A percentile compares a stretch with the other conserved stretches of the same genome.
These are phyloP conservation scores for Platanthera zijinensis DNA, from an alignment of 106 monocot species.

Conservation along the genomic window DNA sequence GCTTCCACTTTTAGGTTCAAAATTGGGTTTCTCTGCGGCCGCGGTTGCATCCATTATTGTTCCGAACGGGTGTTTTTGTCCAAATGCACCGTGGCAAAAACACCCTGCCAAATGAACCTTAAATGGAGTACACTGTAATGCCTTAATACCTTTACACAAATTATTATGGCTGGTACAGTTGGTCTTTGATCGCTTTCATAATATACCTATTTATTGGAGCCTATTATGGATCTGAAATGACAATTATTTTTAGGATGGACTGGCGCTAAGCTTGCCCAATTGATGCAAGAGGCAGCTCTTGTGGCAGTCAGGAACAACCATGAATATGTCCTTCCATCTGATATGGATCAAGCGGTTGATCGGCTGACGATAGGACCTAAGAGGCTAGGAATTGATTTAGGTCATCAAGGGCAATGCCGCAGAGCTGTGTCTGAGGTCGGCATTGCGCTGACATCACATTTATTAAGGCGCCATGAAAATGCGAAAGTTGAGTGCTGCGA, in stretches of 20 bases:
- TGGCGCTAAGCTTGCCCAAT: constrained; percentile 74
- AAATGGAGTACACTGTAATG: not conserved
- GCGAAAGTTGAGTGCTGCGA: constrained; percentile 75
- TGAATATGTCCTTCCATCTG: constrained; percentile 57
- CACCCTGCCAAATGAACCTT: too few relatives aligned
- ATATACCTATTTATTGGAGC: not conserved
- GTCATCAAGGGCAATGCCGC: constrained; percentile 77
- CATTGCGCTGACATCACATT: constrained; percentile 71
- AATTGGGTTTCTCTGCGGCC: too few relatives aligned
- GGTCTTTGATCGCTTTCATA: not conserved
- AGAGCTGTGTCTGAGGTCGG: constrained; percentile 74
- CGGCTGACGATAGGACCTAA: constrained; percentile 72
- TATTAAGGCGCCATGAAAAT: constrained; percentile 68
- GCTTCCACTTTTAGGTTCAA: too few relatives aligned
- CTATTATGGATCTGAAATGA: constrained; percentile 6
- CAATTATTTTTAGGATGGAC: constrained; percentile 55
- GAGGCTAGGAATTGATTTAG: constrained; percentile 56
- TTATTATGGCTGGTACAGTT: not conserved
- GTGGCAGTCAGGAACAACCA: constrained; percentile 69
- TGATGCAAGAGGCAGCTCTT: constrained; percentile 77
- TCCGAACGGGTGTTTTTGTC: too few relatives aligned
- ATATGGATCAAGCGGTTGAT: constrained; percentile 84
- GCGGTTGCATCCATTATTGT: too few relatives aligned
- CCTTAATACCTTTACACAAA: not conserved
- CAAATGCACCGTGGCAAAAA: too few relatives aligned